Evolutionary conservation across 2,329 filamentous ascomycete species (phyloP).

Genomic region (Stemphylium lycopersici): DNA sequence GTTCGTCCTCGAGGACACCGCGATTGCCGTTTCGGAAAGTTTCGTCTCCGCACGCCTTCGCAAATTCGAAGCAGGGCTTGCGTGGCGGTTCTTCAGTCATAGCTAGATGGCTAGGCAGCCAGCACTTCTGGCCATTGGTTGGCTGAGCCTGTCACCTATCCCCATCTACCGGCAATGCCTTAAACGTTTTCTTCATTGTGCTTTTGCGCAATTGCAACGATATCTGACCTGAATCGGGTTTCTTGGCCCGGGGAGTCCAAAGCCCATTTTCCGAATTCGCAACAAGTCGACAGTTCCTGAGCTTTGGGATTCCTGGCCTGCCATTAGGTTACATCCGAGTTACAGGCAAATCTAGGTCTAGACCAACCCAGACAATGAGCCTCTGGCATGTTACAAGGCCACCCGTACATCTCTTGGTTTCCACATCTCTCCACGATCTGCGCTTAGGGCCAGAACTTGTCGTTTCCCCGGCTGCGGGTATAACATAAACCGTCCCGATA

Average conservation of each 20-base stretch:
- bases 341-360: neutral
- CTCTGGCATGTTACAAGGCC: too few relatives aligned
- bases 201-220: neutral
- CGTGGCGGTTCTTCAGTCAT: slow-evolving; percentile 4
- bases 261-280: neutral
- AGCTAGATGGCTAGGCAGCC: slow-evolving; percentile 16
- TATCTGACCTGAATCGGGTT: neutral
- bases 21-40: slow-evolving; percentile 1
- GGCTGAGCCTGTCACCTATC: neutral
- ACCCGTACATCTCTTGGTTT: neutral
- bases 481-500: neutral
- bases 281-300: neutral
- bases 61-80: neutral
- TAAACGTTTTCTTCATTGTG: neutral
- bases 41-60: slow-evolving; percentile 1
- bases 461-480: neutral
- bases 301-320: neutral
- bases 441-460: neutral
- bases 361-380: neutral
- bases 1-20: slow-evolving; percentile 1
- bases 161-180: slow-evolving; percentile 1
- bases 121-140: slow-evolving; percentile 6
- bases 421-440: too few relatives aligned
- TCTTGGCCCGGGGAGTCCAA: neutral
- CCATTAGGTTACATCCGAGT: neutral